Base-by-base conservation (phyloP, 331 rosid species). In the Saraca asoca region DNA sequence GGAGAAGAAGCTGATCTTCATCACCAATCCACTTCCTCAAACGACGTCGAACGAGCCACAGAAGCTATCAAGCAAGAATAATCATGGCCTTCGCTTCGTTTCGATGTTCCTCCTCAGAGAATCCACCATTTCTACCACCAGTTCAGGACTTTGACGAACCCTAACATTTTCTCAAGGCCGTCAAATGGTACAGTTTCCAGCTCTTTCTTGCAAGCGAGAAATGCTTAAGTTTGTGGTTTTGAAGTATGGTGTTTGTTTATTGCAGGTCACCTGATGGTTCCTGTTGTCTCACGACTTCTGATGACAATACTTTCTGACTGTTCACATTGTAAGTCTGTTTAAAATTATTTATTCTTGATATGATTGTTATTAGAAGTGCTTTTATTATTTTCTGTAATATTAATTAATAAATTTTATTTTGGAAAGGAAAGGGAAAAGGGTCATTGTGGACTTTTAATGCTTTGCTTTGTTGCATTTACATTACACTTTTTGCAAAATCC, bases 241-340 rank as follows among this genome's bases (percentile, higher is more conserved):
- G 6, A 10, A 7, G 49, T 51, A 44, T 0, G 48, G 17, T 5
- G 14, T 56, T 9, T 12, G n/a, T 64, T 33, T 48, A n/a, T 17
- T 31, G 0, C 41, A 91, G 96, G 97, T 90, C 97, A 35, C 97
- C 96, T 10, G 97, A 93, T 45, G 98, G 98, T 24, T 93, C 98
- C 37, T 79, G 81, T 51, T 93, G 87, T 56, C 95, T 93, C 24
- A 81, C 98, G 43, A 72, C 85, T 58, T 90, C 98, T 19, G 96
- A 90, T 12, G 98, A 87, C 64, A 87, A 84, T 69, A 71, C 85
- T 67, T 90, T 93, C 62, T 94, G 96, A 19, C 37, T 77, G 51
- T 93, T 93, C 78, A 13, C 80, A 13, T 61, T 79, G 96, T 93
- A 75, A 83, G 75, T 72, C 33, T 29, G n/a, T n/a, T 18, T 7